phyloP scores from a whole-genome alignment of 805 yeast species.

The Candida oleophila region DNA sequence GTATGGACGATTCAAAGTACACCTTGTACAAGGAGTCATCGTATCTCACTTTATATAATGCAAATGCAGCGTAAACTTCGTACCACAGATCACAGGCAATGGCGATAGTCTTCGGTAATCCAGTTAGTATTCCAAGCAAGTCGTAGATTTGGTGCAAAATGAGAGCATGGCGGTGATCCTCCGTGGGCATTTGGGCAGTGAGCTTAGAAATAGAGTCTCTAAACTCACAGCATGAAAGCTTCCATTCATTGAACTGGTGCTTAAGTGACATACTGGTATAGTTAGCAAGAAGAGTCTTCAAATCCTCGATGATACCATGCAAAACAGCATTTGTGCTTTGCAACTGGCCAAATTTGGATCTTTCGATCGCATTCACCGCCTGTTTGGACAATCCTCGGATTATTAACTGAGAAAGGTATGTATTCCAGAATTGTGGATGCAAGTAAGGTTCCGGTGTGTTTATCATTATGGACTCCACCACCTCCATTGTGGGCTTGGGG shows the following conservation, averaged over 20 bases:
- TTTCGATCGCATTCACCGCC: conserved; percentile 48
- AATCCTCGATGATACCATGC: conserved; percentile 39
- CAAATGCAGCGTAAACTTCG: conserved; percentile 57
- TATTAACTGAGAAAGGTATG: conserved; percentile 53
- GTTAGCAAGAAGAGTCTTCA: conserved; percentile 35
- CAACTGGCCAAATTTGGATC: conserved; percentile 44
- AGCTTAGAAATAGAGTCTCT: conserved; percentile 39
- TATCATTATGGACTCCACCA: conserved; percentile 47
- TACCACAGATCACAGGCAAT: conserved; percentile 62
- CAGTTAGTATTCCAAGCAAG: conserved; percentile 45
- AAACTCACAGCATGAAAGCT: conserved; percentile 47
- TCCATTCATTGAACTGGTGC: conserved; percentile 49
- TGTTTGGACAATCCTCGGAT: conserved; percentile 61
- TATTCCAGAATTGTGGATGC: conserved; percentile 62
- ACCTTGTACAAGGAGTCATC: conserved; percentile 28
- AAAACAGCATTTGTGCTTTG: conserved; percentile 23
- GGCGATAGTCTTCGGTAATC: conserved; percentile 50
- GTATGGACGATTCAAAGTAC: conserved; percentile 31
- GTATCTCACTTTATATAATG: conserved; percentile 59
- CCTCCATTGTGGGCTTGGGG: conserved; percentile 58
- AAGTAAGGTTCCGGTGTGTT: conserved; percentile 43
- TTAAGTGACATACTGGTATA: conserved; percentile 42
- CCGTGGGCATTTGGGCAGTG: conserved; percentile 22
- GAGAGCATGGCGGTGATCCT: conserved; percentile 16
- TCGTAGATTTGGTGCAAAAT: conserved; percentile 40